A percentile compares a stretch with the other conserved stretches of the same genome.
These are phyloP conservation scores for Cladophialophora immunda DNA, from an alignment of 2,329 filamentous ascomycete species.

Conservation along the genomic window DNA sequence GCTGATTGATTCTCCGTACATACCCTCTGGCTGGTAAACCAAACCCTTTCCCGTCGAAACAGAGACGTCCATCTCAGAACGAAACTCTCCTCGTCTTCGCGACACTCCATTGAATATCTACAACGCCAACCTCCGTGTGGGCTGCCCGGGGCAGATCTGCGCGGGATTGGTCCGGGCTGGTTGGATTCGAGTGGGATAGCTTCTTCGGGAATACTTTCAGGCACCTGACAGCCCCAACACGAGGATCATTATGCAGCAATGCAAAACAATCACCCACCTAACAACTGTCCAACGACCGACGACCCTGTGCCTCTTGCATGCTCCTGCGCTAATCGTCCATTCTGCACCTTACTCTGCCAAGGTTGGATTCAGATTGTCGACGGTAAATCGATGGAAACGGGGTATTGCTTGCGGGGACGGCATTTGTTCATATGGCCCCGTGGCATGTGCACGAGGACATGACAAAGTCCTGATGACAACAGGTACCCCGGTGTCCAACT, in stretches of 20 bases:
- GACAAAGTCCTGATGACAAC: background rate
- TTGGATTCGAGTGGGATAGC: background rate
- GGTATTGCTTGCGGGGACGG: too few relatives aligned
- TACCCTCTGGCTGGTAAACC: background rate
- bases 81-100: background rate
- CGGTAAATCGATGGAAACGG: background rate
- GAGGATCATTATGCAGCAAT: background rate
- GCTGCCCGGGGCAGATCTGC: background rate
- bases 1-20: background rate
- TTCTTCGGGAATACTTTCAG: conserved; percentile 2
- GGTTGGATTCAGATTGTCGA: background rate
- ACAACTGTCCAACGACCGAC: background rate
- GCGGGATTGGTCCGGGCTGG: background rate
- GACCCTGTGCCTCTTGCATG: background rate
- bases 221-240: background rate
- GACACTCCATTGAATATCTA: background rate
- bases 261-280: conserved; percentile 2
- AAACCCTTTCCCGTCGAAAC: background rate
- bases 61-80: background rate
- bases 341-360: too few relatives aligned
- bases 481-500: background rate
- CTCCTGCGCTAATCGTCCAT: too few relatives aligned
- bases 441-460: background rate
- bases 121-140: background rate
- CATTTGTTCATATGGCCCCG: background rate